phyloP scores from a whole-genome alignment of 108 stramenopile species.

The Stephanodiscus minutulus region DNA sequence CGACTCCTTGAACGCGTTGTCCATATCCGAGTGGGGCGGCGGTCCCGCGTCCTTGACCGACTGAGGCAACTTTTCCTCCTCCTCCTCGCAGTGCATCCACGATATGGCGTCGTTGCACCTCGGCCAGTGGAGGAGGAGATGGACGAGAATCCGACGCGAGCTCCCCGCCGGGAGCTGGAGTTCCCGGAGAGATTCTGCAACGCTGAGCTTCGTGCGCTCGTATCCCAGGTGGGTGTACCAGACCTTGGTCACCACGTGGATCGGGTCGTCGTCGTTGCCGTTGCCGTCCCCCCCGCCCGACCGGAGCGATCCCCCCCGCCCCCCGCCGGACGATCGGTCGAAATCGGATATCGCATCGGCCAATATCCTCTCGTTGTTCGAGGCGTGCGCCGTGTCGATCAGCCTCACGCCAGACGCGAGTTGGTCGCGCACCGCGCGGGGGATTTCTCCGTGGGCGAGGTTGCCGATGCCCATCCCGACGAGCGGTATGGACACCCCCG shows the following conservation, averaged over 20 bases:
- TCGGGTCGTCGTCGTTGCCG: constrained; percentile 34
- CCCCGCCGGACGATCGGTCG: background rate
- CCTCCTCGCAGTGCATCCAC: constrained; percentile 86
- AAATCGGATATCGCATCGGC: constrained; percentile 58
- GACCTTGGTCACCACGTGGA: constrained; percentile 88
- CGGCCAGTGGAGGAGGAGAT: constrained; percentile 88
- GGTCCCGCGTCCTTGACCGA: constrained; percentile 67
- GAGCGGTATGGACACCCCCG: constrained; percentile 61
- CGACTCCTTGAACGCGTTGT: constrained; percentile 77
- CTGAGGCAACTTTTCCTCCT: constrained; percentile 64
- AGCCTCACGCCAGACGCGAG: constrained; percentile 55
- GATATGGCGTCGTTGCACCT: constrained; percentile 69
- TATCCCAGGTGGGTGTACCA: constrained; percentile 93
- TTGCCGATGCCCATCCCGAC: constrained; percentile 87
- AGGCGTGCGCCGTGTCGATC: constrained; percentile 78
- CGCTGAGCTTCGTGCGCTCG: constrained; percentile 73
- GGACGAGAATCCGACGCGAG: constrained; percentile 49
- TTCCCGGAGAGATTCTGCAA: constrained; percentile 55
- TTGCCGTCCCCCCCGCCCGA: constrained; percentile 11
- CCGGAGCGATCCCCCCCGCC: constrained; percentile 20
- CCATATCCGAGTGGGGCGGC: constrained; percentile 68
- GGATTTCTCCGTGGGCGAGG: constrained; percentile 57
- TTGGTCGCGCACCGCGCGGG: constrained; percentile 14
- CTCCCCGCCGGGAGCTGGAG: constrained; percentile 25
- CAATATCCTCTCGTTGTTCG: constrained; percentile 72